Evolutionary conservation across 768 basidiomycete species (phyloP).

Genomic region (Phlebiopsis flavidoalba): DNA sequence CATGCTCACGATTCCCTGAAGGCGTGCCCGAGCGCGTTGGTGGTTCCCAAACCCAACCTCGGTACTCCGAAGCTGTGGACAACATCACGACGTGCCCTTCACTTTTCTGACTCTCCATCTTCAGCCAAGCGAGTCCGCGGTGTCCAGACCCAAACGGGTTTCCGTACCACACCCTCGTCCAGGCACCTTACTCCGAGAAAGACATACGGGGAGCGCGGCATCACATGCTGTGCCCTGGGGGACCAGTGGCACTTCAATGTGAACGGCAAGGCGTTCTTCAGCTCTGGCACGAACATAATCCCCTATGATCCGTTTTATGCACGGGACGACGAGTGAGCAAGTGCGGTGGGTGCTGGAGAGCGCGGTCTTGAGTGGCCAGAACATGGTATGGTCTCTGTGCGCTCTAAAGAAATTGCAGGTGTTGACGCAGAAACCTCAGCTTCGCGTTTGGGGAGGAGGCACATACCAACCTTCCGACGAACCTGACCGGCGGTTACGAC

Average conservation of each 20-base stretch:
- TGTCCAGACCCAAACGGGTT: slow-evolving; percentile 47
- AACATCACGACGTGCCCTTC: slow-evolving; percentile 41
- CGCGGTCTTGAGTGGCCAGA: slow-evolving; percentile 49
- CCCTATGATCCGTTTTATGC: slow-evolving; percentile 60
- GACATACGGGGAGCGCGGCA: slow-evolving; percentile 42
- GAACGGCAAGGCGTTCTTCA: slow-evolving; percentile 53
- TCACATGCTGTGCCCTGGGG: slow-evolving; percentile 46
- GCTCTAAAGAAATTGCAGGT: not conserved
- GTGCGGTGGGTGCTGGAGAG: slow-evolving; percentile 55
- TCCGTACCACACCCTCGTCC: slow-evolving; percentile 51
- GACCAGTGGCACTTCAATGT: slow-evolving; percentile 59
- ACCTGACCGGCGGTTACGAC: slow-evolving; percentile 42
- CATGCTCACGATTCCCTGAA: slow-evolving; percentile 44
- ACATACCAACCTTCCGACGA: slow-evolving; percentile 28
- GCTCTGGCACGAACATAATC: slow-evolving; percentile 52
- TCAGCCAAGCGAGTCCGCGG: slow-evolving; percentile 13
- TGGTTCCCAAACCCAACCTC: slow-evolving; percentile 55
- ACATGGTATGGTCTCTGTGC: slow-evolving; percentile 41
- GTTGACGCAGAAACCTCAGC: slow-evolving; percentile 24
- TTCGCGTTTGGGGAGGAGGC: slow-evolving; percentile 59
- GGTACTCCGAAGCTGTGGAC: slow-evolving; percentile 51
- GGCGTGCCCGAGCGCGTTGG: slow-evolving; percentile 37
- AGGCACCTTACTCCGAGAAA: slow-evolving; percentile 39
- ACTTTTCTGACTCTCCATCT: slow-evolving; percentile 15
- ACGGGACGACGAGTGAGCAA: slow-evolving; percentile 41